These are phyloP conservation scores for Solanum pinnatisectum DNA, from an alignment of 257 asterid species.

Conservation along the genomic window DNA sequence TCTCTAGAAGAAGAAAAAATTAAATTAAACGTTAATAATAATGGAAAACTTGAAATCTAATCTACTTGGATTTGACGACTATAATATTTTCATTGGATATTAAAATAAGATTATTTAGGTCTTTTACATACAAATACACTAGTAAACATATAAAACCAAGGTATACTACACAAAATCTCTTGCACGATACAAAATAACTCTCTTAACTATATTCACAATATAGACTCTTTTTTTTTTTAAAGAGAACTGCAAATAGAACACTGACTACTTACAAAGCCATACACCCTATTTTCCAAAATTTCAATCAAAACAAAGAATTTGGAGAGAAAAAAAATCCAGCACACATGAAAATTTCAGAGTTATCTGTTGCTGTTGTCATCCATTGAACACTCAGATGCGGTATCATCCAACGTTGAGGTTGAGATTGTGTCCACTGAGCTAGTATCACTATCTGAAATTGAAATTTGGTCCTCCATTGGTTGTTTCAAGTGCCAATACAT, in stretches of 20 bases:
- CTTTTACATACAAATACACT: background rate
- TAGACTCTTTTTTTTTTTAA: background rate
- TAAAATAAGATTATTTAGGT: background rate
- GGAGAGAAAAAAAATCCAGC: background rate
- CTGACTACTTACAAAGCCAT: background rate
- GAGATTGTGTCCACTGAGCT: constrained; percentile 29
- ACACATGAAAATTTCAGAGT: background rate
- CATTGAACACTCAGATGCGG: constrained; percentile 80
- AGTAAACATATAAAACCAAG: background rate
- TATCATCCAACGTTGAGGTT: constrained; percentile 42
- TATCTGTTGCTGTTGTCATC: constrained; percentile 51
- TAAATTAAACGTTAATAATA: background rate
- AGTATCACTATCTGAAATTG: constrained; percentile 25
- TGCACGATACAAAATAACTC: background rate
- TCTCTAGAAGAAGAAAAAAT: background rate
- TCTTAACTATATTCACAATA: background rate
- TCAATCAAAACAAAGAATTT: background rate
- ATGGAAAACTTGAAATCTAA: background rate
- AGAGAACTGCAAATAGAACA: background rate
- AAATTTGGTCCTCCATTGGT: constrained; percentile 21
- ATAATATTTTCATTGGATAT: background rate
- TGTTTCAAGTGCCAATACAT: constrained; percentile 45
- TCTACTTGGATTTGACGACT: background rate
- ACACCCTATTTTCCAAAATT: background rate
- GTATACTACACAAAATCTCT: background rate